Conservation (phyloP, 305 asterid species). For the Solanum hybrid region DNA sequence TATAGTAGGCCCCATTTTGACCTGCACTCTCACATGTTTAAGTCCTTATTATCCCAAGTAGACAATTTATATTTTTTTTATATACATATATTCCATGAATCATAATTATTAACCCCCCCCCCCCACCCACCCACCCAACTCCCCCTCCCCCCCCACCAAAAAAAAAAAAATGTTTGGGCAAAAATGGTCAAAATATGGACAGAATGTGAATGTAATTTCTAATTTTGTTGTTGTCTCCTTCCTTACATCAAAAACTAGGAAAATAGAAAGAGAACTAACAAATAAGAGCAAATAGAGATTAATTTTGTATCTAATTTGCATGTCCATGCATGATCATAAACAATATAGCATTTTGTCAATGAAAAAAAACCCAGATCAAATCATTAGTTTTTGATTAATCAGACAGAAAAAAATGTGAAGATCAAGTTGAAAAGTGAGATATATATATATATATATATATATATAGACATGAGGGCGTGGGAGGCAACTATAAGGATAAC, state of each 20-base stretch:
- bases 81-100: neutral
- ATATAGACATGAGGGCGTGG: constrained; percentile 75
- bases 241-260: neutral
- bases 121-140: neutral
- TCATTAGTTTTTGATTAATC: neutral
- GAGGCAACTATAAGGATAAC: constrained; percentile 87
- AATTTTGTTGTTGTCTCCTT: neutral
- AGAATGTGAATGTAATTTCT: neutral
- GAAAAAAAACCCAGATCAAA: neutral
- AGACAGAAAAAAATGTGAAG: neutral
- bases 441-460: neutral
- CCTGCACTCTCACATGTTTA: neutral
- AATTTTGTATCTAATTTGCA: neutral
- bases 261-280: neutral
- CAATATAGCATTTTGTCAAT: neutral
- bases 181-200: neutral
- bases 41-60: neutral
- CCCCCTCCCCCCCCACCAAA: neutral
- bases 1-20: neutral
- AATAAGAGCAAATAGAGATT: neutral
- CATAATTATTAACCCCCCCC: neutral
- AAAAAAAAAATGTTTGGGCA: neutral
- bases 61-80: neutral
- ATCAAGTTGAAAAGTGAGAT: neutral
- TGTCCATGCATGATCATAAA: neutral